A percentile compares a stretch with the other conserved stretches of the same genome.
These are phyloP conservation scores for Fragaria iinumae DNA, from an alignment of 306 rosid species.

Conservation along the genomic window DNA sequence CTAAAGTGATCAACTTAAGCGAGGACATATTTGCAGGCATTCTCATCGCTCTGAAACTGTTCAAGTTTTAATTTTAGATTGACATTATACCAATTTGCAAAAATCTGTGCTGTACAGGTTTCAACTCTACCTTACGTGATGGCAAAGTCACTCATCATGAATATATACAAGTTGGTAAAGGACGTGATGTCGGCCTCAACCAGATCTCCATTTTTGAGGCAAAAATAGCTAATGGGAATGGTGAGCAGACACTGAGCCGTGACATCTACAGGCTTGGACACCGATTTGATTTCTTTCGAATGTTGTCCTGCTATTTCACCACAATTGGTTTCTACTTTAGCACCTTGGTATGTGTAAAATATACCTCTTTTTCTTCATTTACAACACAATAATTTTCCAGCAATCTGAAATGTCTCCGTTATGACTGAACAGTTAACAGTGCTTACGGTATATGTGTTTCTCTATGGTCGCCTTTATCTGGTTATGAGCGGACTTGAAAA, in stretches of 20 bases:
- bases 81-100: not conserved
- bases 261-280: constrained; percentile 95
- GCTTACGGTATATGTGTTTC: constrained; percentile 80
- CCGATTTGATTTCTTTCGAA: constrained; percentile 92
- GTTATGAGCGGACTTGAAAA: constrained; percentile 87
- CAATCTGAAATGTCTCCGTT: constrained; percentile 25
- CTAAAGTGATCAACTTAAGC: constrained; percentile 85
- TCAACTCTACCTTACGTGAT: constrained; percentile 86
- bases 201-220: constrained; percentile 99
- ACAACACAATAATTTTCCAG: constrained; percentile 16
- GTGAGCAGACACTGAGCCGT: constrained; percentile 94
- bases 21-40: constrained; percentile 99
- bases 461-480: constrained; percentile 94
- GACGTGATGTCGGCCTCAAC: constrained; percentile 95
- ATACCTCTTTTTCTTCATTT: constrained; percentile 9
- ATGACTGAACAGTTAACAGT: constrained; percentile 69
- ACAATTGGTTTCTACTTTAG: constrained; percentile 95
- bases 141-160: constrained; percentile 96
- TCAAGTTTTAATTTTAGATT: constrained; percentile 4
- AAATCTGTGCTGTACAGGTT: constrained; percentile 53
- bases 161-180: constrained; percentile 97
- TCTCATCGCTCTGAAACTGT: constrained; percentile 9
- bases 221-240: constrained; percentile 90
- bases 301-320: constrained; percentile 84
- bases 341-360: constrained; percentile 64